Evolutionary conservation across 2,329 filamentous ascomycete genomes (phyloP).

Genomic region (Huntiella moniliformis): DNA sequence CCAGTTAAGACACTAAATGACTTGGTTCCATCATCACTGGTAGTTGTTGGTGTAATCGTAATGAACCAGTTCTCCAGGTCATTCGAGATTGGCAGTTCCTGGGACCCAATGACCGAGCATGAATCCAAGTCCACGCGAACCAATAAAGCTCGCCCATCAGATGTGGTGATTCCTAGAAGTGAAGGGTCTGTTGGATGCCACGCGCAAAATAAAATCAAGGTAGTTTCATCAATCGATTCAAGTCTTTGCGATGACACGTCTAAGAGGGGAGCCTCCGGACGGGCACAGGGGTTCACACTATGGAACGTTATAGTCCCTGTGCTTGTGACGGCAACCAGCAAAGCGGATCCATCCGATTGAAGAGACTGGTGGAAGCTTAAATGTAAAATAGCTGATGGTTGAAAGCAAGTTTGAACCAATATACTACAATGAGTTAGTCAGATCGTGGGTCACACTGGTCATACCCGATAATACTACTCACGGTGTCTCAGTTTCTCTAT

Average conservation of each 20-base stretch:
- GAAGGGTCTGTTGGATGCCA: constrained; percentile 45
- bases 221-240: constrained; percentile 32
- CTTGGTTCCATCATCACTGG: constrained; percentile 11
- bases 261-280: constrained; percentile 19
- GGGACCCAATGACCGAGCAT: constrained; percentile 20
- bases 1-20: constrained; percentile 41
- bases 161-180: constrained; percentile 52
- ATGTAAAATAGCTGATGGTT: constrained; percentile 63
- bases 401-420: constrained; percentile 37
- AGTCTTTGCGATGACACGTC: constrained; percentile 27
- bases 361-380: constrained; percentile 53
- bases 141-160: constrained; percentile 43
- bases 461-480: constrained; percentile 1
- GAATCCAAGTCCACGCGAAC: constrained; percentile 25
- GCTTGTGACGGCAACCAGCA: constrained; percentile 61
- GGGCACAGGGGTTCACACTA: constrained; percentile 25
- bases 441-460: neutral
- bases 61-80: constrained; percentile 58
- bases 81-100: constrained; percentile 27
- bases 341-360: constrained; percentile 21
- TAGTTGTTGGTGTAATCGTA: constrained; percentile 30
- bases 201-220: constrained; percentile 51
- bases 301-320: constrained; percentile 53
- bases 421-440: constrained; percentile 21
- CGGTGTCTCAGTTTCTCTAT: constrained; percentile 4